Evolutionary conservation across 345 rosid species (phyloP).

Genomic region (Raphanus sativus): DNA sequence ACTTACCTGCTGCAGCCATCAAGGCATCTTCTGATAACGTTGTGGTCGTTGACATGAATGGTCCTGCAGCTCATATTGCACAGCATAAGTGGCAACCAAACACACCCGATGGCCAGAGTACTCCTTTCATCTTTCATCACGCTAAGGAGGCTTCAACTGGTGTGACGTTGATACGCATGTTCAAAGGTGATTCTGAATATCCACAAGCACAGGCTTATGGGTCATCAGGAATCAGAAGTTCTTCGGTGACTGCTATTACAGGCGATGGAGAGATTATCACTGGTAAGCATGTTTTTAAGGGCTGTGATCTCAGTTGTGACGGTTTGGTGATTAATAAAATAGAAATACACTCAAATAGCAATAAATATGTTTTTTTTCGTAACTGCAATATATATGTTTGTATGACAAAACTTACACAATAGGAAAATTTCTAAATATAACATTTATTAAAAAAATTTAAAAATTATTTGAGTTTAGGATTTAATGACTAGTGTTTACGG

Average conservation of each 20-base stretch:
- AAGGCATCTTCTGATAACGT: conserved; percentile 74
- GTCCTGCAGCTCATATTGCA: conserved; percentile 84
- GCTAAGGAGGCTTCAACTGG: conserved; percentile 65
- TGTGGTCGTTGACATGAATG: conserved; percentile 70
- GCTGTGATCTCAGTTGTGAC: conserved; percentile 7
- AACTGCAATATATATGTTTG: no score
- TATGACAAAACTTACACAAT: no score
- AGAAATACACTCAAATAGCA: not conserved
- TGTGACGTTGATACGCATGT: conserved; percentile 79
- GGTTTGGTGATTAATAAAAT: conserved; percentile 14
- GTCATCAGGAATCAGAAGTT: conserved; percentile 70
- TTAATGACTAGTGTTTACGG: no score
- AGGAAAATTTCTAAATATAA: no score
- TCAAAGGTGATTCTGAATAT: conserved; percentile 68
- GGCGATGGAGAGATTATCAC: conserved; percentile 74
- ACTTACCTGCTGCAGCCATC: conserved; percentile 92
- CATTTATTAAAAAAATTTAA: no score
- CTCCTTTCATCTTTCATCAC: conserved; percentile 90
- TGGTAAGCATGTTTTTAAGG: conserved; percentile 45
- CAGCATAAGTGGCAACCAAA: conserved; percentile 93
- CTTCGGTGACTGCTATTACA: conserved; percentile 73
- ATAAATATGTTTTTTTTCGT: no score
- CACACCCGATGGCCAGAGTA: conserved; percentile 81
- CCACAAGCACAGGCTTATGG: conserved; percentile 91
- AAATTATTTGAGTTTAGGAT: no score